Base-by-base conservation (phyloP, 441 rosid species). In the Hura crepitans region DNA sequence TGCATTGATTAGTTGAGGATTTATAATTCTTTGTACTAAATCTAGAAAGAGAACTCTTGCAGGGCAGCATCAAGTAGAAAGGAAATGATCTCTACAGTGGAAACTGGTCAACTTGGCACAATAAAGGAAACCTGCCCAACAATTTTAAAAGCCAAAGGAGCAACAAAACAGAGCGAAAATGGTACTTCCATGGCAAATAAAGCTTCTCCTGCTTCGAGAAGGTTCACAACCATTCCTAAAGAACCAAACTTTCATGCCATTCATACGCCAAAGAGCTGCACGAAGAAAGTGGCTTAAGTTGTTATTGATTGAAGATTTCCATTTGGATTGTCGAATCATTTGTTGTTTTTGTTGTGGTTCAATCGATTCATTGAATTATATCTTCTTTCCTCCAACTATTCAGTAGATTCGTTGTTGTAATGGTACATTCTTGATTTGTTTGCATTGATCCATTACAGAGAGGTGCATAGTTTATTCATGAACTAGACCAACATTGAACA, bases 221-320 rank as follows among this genome's bases (percentile, higher is more conserved):
- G 69, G 77, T 77, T 68, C 50, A 69, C 70, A 71, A 77, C 84
- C 70, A 78, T 81, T 54, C 81, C 83, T n/a, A 86, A 80, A 70
- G 85, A 82, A 58, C 87, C 89, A 31, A 76, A 78, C 59, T 84
- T 88, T 62, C 86, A 79, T 66, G 64, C 47, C 6, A 67, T 84
- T 25, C 89, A 86, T 75, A 71, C 47, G 28, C 89, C 87, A 23
- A 85, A 81, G 76, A 84, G 81, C 80, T 84, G 86, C 80, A 74
- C 80, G 30, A 71, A 68, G 68, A 77, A 71, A 78, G 74, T 47
- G 43, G 69, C 78, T 43, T 72, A 72, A 54, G 31, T 62, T 64
- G 27, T 2, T 18, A 28, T 27, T 45, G 20, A n/a, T 18, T 18
- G 7, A 20, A 23, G 28, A 35, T 47, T 25, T 35, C 55, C 53